Evolutionary conservation across 2,329 filamentous ascomycete species (phyloP).

Genomic region (Rhynchosporium secalis): DNA sequence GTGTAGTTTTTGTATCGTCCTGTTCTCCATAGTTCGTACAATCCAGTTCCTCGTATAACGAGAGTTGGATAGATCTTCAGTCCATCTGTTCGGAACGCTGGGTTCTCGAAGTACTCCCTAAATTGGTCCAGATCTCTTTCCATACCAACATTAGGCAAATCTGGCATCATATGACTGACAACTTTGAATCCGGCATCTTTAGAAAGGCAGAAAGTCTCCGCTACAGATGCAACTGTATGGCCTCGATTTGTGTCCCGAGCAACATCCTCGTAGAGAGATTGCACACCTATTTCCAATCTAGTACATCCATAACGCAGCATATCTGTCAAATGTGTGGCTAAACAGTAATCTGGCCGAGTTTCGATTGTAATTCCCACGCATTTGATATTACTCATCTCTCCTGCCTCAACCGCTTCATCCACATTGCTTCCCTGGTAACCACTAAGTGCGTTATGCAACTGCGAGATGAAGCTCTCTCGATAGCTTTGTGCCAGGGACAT

Average conservation of each 20-base stretch:
- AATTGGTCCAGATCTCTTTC: constrained; percentile 97
- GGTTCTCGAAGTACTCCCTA: constrained; percentile 96
- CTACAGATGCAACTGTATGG: constrained; percentile 92
- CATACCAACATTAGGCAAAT: constrained; percentile 96
- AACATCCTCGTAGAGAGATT: constrained; percentile 96
- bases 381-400: constrained; percentile 95
- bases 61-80: constrained; percentile 98
- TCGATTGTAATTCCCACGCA: constrained; percentile 99
- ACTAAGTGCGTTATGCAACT: constrained; percentile 93
- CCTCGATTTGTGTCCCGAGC: constrained; percentile 97
- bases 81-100: constrained; percentile 92
- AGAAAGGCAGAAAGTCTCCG: constrained; percentile 93
- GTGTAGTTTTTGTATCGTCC: constrained; percentile 99
- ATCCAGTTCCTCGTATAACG: constrained; percentile 91
- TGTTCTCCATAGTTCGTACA: constrained; percentile 97
- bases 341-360: constrained; percentile 92
- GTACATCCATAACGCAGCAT: constrained; percentile 99
- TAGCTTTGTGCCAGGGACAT: constrained; percentile 94
- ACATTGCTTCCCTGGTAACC: constrained; percentile 94
- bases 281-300: constrained; percentile 88
- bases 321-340: constrained; percentile 90
- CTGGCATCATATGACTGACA: constrained; percentile 99
- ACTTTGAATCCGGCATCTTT: constrained; percentile 99
- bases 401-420: constrained; percentile 90
- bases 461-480: constrained; percentile 88